Evolutionary conservation across 1,284 basidiomycete genomes (phyloP).

Genomic region (Phellopilus nigrolimitatus): DNA sequence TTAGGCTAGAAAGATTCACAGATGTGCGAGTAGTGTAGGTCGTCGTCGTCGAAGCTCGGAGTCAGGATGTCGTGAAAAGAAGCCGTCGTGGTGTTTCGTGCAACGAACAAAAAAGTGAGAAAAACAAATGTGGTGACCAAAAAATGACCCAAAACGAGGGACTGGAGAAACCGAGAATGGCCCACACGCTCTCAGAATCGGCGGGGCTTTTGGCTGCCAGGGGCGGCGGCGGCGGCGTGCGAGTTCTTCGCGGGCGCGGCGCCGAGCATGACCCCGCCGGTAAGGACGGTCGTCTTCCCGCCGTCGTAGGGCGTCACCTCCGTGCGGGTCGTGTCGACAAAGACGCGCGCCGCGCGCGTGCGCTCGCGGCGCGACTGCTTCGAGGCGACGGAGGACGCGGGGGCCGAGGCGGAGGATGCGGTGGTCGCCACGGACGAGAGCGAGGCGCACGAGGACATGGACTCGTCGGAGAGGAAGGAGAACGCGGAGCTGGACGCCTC

Average conservation of each 20-base stretch:
- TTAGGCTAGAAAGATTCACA: not conserved
- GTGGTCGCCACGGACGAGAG: slow-evolving; percentile 43
- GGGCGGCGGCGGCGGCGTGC: slow-evolving; percentile 35
- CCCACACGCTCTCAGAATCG: slow-evolving; percentile 17
- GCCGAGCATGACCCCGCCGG: slow-evolving; percentile 80
- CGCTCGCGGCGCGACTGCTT: slow-evolving; percentile 49
- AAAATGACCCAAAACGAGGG: not conserved
- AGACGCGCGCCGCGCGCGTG: slow-evolving; percentile 61
- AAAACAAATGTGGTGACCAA: not conserved
- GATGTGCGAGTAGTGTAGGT: not conserved
- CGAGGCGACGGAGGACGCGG: slow-evolving; percentile 23
- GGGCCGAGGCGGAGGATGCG: slow-evolving; percentile 40
- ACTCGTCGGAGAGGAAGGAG: slow-evolving; percentile 47
- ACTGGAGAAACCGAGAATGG: not conserved
- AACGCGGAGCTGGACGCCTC: slow-evolving; percentile 57
- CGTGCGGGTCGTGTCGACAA: slow-evolving; percentile 63
- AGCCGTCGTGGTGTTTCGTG: not conserved
- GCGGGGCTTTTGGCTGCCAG: slow-evolving; percentile 34
- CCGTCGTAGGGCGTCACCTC: slow-evolving; percentile 80
- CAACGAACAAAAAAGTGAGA: not conserved
- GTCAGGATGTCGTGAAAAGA: not conserved
- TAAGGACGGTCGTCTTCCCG: slow-evolving; percentile 79
- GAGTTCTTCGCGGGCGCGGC: slow-evolving; percentile 28
- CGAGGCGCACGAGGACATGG: slow-evolving; percentile 57
- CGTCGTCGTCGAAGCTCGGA: not conserved